Evolutionary conservation across 768 basidiomycete genomes (phyloP).

Genomic region (Auricularia auricula-judae): DNA sequence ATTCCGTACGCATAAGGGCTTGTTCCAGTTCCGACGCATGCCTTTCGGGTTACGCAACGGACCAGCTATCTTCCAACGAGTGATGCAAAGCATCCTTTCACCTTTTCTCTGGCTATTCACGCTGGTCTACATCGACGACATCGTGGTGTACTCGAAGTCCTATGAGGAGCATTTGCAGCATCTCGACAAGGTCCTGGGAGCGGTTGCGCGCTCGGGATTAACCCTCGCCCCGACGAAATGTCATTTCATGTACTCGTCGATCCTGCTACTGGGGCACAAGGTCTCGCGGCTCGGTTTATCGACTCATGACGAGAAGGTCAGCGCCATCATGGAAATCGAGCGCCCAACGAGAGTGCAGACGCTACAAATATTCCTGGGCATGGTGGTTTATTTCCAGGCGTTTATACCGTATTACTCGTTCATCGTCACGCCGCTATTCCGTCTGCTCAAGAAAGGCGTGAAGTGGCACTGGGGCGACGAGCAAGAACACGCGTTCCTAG

Average conservation of each 20-base stretch:
- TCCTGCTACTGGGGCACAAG: conserved; percentile 16
- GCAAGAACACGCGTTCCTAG: conserved; percentile 19
- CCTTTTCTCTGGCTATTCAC: not conserved
- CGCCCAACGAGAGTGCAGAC: conserved; percentile 16
- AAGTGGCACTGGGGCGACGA: conserved; percentile 15
- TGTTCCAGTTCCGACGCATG: conserved; percentile 29
- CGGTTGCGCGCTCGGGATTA: conserved; percentile 5
- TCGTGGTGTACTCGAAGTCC: conserved; percentile 15
- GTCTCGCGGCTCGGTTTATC: conserved; percentile 22
- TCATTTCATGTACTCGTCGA: conserved; percentile 20
- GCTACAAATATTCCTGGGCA: conserved; percentile 25
- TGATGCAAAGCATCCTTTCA: conserved; percentile 27
- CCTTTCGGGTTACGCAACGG: conserved; percentile 26
- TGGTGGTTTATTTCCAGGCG: conserved; percentile 26
- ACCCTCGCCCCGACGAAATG: conserved; percentile 13
- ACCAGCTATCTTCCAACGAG: conserved; percentile 2
- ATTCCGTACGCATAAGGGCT: conserved; percentile 29
- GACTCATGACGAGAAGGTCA: conserved; percentile 26
- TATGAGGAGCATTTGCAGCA: conserved; percentile 18
- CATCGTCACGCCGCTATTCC: conserved; percentile 24
- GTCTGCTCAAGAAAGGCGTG: conserved; percentile 19
- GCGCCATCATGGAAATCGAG: conserved; percentile 20
- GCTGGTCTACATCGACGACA: conserved; percentile 9
- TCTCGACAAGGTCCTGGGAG: conserved; percentile 11
- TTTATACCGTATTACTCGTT: conserved; percentile 24